Base-by-base conservation (phyloP, 1,284 basidiomycete species). In the Sporisorium graminicola region DNA sequence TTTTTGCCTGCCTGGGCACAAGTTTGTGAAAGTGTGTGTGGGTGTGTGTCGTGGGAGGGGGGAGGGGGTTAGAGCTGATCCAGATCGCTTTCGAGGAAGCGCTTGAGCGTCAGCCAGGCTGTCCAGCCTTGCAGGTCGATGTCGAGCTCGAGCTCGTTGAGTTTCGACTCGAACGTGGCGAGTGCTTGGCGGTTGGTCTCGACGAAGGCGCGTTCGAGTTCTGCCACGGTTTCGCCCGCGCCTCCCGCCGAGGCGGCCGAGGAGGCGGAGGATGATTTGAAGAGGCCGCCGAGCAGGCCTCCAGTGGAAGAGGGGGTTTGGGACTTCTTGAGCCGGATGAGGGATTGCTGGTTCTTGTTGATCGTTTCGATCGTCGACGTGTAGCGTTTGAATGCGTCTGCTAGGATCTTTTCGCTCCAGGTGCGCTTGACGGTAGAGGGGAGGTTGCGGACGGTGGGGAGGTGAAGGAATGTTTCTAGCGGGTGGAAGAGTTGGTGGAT, bases 321-420 rank as follows among this genome's bases (percentile, higher is more conserved):
- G 6, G 58, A 58, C 27, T 75, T 78, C 54, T 85, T 85, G 14
- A 85, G 66, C 2, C 82, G 69, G 33, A 74, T 79, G 12, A 85
- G 61, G 10, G 74, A 79, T 47, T 79, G 81, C 58, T 80, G 79
- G 49, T 82, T 85, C 42, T 81, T 79, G 61, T 69, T 77, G 58
- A 83, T 78, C 2, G 82, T 82, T 33, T 74, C 67, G 9, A 85
- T 55, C 1, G 78, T 72, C 3, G 64, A 35, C 0, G 67, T 61
- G 64, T 83, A 84, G 5, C 70, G 52, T 24, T 37, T 44, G 12
- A 78, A 55, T 1, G 64, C 49, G 9, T 74, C 73, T 18, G 63
- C 29, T 1, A 82, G 49, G 24, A 82, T 60, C 8, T 43, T 43
- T 18, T 60, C 16, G 2, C 50, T 31, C 79, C 79, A 80, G 5